phyloP scores from a whole-genome alignment of 495 filamentous ascomycete species.

The Penicillium odoratum region DNA sequence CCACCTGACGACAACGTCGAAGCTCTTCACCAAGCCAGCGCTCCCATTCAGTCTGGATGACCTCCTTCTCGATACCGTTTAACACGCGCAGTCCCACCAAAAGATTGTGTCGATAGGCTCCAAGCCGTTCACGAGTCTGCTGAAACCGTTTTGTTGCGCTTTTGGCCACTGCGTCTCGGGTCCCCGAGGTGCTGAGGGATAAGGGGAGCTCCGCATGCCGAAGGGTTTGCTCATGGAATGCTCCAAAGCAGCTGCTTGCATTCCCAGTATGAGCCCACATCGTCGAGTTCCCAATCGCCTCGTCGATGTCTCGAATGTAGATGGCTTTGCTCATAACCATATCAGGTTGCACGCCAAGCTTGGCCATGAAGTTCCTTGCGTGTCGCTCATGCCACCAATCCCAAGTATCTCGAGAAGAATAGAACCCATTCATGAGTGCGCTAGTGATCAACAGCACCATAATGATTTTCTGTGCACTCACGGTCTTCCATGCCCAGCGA shows the following conservation, averaged over 20 bases:
- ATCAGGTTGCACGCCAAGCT: constrained; percentile 77
- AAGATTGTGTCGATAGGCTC: constrained; percentile 84
- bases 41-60: constrained; percentile 85
- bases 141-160: constrained; percentile 66
- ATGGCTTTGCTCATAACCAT: constrained; percentile 80
- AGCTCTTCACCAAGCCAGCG: constrained; percentile 79
- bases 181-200: constrained; percentile 33
- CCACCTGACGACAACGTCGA: constrained; percentile 63
- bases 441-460: constrained; percentile 66
- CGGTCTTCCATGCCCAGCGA: constrained; percentile 63
- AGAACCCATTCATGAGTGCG: constrained; percentile 65
- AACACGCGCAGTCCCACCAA: constrained; percentile 88
- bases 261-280: constrained; percentile 36
- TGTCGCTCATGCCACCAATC: constrained; percentile 85
- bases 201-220: constrained; percentile 32
- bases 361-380: constrained; percentile 73
- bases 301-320: constrained; percentile 79
- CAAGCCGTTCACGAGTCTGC: constrained; percentile 77
- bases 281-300: constrained; percentile 53
- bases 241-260: constrained; percentile 43
- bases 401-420: constrained; percentile 64
- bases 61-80: constrained; percentile 83
- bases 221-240: constrained; percentile 44
- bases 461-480: constrained; percentile 74
- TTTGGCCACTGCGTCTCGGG: constrained; percentile 48